These are phyloP conservation scores for Suillus alpinus DNA, from an alignment of 768 basidiomycete genomes.

Conservation along the genomic window DNA sequence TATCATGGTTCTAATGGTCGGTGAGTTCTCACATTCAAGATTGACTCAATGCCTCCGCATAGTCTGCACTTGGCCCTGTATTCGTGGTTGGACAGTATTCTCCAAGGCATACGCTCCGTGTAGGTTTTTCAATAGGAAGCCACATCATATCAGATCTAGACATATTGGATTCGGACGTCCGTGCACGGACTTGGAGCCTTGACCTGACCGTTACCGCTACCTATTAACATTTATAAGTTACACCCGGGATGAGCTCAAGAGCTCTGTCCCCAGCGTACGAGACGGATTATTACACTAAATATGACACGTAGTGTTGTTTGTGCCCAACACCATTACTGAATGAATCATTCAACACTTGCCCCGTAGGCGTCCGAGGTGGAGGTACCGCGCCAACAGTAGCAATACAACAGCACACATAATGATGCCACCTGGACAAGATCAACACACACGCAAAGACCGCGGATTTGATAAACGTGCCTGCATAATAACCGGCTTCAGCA, in stretches of 20 bases:
- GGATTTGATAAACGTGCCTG: constrained; percentile 25
- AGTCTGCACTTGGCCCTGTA: not conserved
- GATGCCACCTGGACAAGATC: constrained; percentile 29
- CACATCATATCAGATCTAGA: no score
- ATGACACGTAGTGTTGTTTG: not conserved
- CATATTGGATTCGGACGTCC: no score
- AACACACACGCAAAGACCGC: not conserved
- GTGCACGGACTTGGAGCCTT: no score
- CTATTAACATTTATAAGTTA: not conserved
- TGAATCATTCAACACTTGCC: constrained; percentile 28
- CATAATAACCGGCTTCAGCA: constrained; percentile 36
- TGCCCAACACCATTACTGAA: not conserved
- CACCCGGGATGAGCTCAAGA: not conserved
- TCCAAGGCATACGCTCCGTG: no score
- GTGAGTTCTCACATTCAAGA: not conserved
- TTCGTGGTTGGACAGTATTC: not conserved
- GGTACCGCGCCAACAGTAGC: constrained; percentile 37
- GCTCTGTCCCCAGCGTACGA: not conserved
- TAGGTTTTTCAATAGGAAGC: no score
- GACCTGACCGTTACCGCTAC: no score
- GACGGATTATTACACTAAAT: not conserved
- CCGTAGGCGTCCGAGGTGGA: constrained; percentile 37
- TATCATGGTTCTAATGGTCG: not conserved
- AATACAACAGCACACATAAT: constrained; percentile 41
- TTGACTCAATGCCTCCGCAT: not conserved